phyloP scores from a whole-genome alignment of 2,329 filamentous ascomycete species.

The Cordyceps militaris region DNA sequence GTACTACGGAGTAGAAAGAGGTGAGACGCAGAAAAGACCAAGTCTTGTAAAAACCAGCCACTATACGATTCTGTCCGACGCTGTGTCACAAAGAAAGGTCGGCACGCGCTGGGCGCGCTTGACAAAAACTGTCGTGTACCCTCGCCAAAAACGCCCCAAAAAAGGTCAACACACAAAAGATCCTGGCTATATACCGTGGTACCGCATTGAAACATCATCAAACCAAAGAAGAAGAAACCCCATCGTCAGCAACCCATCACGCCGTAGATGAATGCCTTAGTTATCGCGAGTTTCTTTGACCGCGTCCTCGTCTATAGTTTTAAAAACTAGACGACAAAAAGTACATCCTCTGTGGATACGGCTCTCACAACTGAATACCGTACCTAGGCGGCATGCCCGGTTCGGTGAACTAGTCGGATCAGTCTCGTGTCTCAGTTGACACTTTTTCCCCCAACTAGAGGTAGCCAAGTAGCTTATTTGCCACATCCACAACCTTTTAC shows the following conservation, averaged over 20 bases:
- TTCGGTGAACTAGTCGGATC: not conserved
- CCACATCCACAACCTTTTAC: not conserved
- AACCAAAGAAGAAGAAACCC: not conserved
- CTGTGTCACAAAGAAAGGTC: too few relatives aligned
- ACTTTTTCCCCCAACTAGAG: not conserved
- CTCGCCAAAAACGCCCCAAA: too few relatives aligned
- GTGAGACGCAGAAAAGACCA: too few relatives aligned
- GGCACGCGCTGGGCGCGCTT: not conserved
- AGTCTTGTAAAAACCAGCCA: too few relatives aligned
- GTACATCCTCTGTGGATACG: not conserved
- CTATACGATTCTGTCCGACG: too few relatives aligned
- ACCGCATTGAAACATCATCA: not conserved
- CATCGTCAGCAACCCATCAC: not conserved
- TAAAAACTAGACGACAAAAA: too few relatives aligned
- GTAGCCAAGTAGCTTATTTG: not conserved
- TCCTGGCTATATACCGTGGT: slow-evolving; percentile 1
- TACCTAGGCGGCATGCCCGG: not conserved
- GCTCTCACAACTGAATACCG: not conserved
- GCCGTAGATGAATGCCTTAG: not conserved
- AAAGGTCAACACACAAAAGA: too few relatives aligned
- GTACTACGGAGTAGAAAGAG: too few relatives aligned
- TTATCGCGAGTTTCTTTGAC: too few relatives aligned
- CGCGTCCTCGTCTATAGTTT: too few relatives aligned
- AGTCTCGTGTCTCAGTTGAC: not conserved
- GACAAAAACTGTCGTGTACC: not conserved